Percentiles rank a stretch among this genome's conserved stretches.
phyloP scores from a whole-genome alignment of 1,284 basidiomycete genomes.

The Cystobasidiaceae sp. region DNA sequence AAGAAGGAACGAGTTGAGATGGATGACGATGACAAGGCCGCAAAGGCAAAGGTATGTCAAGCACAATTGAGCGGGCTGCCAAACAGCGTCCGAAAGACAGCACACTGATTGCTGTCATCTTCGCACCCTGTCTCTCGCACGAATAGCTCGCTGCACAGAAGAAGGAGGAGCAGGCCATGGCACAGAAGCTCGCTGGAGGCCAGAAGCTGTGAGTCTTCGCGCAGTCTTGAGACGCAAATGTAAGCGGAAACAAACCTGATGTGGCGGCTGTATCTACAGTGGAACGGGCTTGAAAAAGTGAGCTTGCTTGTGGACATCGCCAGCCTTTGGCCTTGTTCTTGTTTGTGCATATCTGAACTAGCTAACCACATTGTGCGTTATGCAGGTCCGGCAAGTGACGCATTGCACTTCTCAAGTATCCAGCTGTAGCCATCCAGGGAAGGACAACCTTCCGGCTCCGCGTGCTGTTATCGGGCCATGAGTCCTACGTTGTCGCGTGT shows the following conservation, averaged over 20 bases:
- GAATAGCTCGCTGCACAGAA: constrained; percentile 9
- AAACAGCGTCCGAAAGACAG: too few relatives aligned
- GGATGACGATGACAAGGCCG: constrained; percentile 26
- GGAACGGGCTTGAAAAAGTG: constrained; percentile 20
- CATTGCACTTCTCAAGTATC: too few relatives aligned
- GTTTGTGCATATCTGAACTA: too few relatives aligned
- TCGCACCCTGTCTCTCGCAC: background rate
- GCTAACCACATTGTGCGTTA: background rate
- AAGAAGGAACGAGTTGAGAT: constrained; percentile 23
- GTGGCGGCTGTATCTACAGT: background rate
- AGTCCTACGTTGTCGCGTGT: too few relatives aligned
- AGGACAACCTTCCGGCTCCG: too few relatives aligned
- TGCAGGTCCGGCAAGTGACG: constrained; percentile 20
- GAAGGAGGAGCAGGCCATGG: constrained; percentile 21
- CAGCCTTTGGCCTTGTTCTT: too few relatives aligned
- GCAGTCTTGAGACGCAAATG: too few relatives aligned
- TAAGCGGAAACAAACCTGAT: too few relatives aligned
- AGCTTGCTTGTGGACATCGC: too few relatives aligned
- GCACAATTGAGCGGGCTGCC: too few relatives aligned
- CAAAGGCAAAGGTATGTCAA: constrained; percentile 14
- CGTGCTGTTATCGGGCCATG: too few relatives aligned
- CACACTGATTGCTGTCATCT: background rate
- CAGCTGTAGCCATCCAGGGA: too few relatives aligned
- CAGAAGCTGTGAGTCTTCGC: constrained; percentile 18
- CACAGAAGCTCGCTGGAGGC: constrained; percentile 10